Base-by-base conservation (phyloP, 2,329 filamentous ascomycete species). In the Fusarium sp. region DNA sequence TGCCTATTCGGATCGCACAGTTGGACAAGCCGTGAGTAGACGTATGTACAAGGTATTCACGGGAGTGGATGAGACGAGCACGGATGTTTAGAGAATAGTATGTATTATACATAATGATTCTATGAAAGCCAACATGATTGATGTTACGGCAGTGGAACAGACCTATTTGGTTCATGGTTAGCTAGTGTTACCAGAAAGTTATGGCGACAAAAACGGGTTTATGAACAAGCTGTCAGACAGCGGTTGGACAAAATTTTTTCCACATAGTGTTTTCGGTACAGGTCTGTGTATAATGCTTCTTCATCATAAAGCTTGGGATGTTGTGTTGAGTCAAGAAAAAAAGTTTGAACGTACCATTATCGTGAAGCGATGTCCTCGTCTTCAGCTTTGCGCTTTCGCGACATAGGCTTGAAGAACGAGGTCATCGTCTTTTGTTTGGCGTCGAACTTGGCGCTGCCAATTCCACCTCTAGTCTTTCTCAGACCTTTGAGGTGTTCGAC, bases 381-480 rank as follows among this genome's bases (percentile, higher is more conserved):
- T 55, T 74, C 62, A 26, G 64, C 52, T 60, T 76, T 76, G 42
- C 72, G 73, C 68, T 75, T 76, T 62, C 74, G 74, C 39, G 72
- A 57, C 12, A 61, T 41, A 4, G 69, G 69, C 42, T 90, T 89
- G 79, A 97, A 94, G 81, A 96, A 97, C 0, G 86, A 86, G 46
- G 93, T 89, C 72, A 98, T 86, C 19, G 87, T 93, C 75, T 86
- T 90, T 78, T 97, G 94, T 48, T 85, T 89, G 13, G 87, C 84
- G 77, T 98, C 94, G 76, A 93, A 90, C 58, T 86, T 85, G 41
- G 91, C 86, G 73, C 91, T 96, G 57, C 93, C 93, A 59, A 97
- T 91, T 6, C 94, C 94, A 30, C 93, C 93, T 25, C 91, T 84
- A 11, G 93, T 95, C 79, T 93, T 91, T 77, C 90, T 94, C 61